Conservation (phyloP, 371 early-diverging fungal genomes). For the Mycotypha africana region DNA sequence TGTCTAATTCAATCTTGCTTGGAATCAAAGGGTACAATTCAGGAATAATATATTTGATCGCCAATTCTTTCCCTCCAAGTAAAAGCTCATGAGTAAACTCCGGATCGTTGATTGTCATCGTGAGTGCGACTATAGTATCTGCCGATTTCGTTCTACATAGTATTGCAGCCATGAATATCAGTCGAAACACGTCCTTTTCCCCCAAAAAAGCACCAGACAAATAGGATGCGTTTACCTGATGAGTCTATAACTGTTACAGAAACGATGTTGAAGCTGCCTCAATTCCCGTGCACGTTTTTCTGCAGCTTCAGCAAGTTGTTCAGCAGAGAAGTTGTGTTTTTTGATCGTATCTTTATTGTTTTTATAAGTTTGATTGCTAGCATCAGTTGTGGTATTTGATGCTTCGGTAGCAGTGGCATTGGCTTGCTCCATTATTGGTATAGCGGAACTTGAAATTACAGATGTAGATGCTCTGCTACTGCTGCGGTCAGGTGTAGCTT, state of each 20-base stretch:
- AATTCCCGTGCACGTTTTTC: conserved; percentile 29
- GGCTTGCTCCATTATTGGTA: too few species aligned
- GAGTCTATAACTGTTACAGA: conserved; percentile 31
- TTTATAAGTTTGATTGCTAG: too few species aligned
- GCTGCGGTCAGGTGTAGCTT: too few species aligned
- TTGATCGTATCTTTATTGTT: neutral
- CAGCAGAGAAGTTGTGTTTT: conserved; percentile 3
- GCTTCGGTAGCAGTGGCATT: too few species aligned
- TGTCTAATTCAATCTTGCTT: conserved; percentile 44
- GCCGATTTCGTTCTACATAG: conserved; percentile 4
- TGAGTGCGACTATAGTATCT: conserved; percentile 2
- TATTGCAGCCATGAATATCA: too few species aligned
- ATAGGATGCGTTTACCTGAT: too few species aligned
- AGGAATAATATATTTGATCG: conserved; percentile 40
- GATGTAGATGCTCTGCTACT: too few species aligned
- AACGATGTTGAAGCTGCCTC: conserved; percentile 41
- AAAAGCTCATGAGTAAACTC: conserved; percentile 24
- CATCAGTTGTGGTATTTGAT: too few species aligned
- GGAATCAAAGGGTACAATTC: conserved; percentile 43
- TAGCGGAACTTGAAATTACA: too few species aligned
- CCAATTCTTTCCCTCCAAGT: conserved; percentile 19
- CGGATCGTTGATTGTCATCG: conserved; percentile 25
- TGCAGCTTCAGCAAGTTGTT: conserved; percentile 20
- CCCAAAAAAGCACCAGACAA: too few species aligned
- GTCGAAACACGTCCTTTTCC: too few species aligned